These are phyloP conservation scores for Betula pendula DNA, from an alignment of 306 rosid genomes.

Conservation along the genomic window DNA sequence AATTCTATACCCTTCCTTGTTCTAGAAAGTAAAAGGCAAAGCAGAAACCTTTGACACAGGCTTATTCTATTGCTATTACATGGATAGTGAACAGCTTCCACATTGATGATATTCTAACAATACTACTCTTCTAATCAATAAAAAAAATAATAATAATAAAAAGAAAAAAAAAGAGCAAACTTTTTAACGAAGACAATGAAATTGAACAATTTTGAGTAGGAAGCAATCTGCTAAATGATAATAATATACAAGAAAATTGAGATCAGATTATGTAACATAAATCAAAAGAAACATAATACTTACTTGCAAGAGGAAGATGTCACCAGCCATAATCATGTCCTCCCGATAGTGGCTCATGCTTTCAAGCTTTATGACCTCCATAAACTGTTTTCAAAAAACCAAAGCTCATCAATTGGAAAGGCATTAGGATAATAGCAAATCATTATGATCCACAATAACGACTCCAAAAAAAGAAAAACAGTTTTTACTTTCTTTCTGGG, in stretches of 20 bases:
- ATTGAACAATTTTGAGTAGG: neutral
- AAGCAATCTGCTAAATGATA: neutral
- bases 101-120: neutral
- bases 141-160: neutral
- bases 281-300: conserved; percentile 27
- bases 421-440: conserved; percentile 8
- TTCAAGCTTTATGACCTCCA: conserved; percentile 96
- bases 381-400: conserved; percentile 58
- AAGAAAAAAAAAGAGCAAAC: neutral
- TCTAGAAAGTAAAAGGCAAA: neutral
- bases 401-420: conserved; percentile 23
- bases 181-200: neutral
- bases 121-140: neutral
- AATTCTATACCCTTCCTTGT: neutral
- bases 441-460: neutral
- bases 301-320: conserved; percentile 95
- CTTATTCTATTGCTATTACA: conserved; percentile 4
- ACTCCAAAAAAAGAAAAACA: neutral
- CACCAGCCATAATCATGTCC: conserved; percentile 84
- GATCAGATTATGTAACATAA: neutral
- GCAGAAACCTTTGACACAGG: neutral
- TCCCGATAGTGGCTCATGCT: conserved; percentile 91
- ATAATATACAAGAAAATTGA: conserved; percentile 1
- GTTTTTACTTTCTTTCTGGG: neutral
- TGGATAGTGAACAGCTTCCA: neutral